Evolutionary conservation across 2,329 filamentous ascomycete species (phyloP), one percentile per base, ranked within the genome.

Genomic region (Helminthosporium solani): DNA sequence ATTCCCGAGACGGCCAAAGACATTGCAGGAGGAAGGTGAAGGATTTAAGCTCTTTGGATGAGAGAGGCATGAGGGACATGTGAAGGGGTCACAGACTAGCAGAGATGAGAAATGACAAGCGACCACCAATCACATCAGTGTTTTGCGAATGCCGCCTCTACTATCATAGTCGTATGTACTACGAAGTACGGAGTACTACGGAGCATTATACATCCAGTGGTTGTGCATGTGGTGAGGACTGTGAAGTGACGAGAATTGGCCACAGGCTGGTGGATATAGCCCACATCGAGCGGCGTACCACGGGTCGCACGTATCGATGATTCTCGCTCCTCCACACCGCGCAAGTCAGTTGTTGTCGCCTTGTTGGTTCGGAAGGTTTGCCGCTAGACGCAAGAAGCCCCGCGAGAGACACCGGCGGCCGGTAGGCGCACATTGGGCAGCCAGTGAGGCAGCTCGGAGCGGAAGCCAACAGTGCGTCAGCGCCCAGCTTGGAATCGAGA

Each of bases 1-100:
- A 66, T 72, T 37, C 67, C 68, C 14, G 49, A 40, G 43, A 38
- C 38, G 23, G 35, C 44, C 9, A 23, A 33, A 20, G 35, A 33
- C 16, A 21, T 15, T 19, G 18, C 31, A 25, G 38, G 40, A 16
- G 40, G 9, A n/a, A n/a, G n/a, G n/a, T n/a, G n/a, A n/a, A n/a
- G n/a, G n/a, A n/a, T n/a, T n/a, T n/a, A n/a, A n/a, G n/a, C n/a
- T n/a, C n/a, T n/a, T 15, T 33, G 18, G 18, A n/a, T 23, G 20
- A 33, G 2, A 15, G 28, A 16, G 2, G 30, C 12, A 19, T 35
- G 15, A 30, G 27, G 23, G 33, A 20, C 2, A 3, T 15, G 21
- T 19, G n/a, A 28, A 27, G 3, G 27, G 20, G 12, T 33, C 6
- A 9, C 23, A 9, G 23, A 6, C 23, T 5, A 25, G 23, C 9